These are phyloP conservation scores for Zizania latifolia DNA, from an alignment of 176 grass and related monocot species.

Conservation along the genomic window DNA sequence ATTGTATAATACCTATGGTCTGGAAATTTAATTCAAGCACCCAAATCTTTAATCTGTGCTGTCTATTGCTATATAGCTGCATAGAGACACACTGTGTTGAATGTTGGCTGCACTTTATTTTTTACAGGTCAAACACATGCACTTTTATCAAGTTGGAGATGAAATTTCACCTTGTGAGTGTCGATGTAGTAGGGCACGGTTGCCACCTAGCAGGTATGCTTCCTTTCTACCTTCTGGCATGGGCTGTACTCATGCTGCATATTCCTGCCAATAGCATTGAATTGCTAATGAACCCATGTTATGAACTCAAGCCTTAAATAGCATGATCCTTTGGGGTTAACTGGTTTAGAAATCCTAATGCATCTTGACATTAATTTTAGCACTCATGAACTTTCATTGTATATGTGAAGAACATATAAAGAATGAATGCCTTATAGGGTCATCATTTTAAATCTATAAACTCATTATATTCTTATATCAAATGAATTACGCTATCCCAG, in stretches of 20 bases:
- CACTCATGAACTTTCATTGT: not conserved
- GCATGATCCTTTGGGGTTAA: no score
- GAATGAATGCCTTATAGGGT: not conserved
- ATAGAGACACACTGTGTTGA: not conserved
- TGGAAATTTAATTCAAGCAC: not conserved
- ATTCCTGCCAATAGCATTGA: constrained; percentile 1
- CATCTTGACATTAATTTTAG: not conserved
- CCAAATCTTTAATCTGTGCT: not conserved
- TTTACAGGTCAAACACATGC: constrained; percentile 92
- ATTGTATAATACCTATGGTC: not conserved
- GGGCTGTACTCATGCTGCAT: not conserved
- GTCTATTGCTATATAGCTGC: not conserved
- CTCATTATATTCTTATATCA: not conserved
- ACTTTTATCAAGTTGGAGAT: constrained; percentile 78
- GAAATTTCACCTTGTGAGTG: constrained; percentile 88
- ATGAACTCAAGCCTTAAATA: not conserved
- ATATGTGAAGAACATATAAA: not conserved
- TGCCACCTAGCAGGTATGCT: constrained; percentile 82
- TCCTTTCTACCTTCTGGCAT: constrained; percentile 2
- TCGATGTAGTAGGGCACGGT: constrained; percentile 71
- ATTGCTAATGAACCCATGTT: not conserved
- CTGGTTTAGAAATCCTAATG: not conserved
- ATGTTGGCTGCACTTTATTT: not conserved
- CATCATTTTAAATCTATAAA: not conserved
- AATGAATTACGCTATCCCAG: not conserved